These are phyloP conservation scores for Ophiostoma pallidulum DNA, from an alignment of 2,329 filamentous ascomycete species.

Conservation along the genomic window DNA sequence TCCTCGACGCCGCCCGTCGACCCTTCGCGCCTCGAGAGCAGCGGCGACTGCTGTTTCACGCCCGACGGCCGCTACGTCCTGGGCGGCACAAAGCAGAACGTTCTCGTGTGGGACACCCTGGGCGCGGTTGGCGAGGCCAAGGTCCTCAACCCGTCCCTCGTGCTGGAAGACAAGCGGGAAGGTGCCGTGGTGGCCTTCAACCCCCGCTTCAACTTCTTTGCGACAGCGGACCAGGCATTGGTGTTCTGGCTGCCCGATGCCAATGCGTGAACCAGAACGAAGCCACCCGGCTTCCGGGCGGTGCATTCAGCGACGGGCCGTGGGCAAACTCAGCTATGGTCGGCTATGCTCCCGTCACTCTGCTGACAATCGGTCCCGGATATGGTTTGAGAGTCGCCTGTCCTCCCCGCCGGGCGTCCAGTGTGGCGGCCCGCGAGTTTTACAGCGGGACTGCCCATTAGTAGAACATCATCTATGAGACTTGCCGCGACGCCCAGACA, in stretches of 20 bases:
- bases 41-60: constrained; percentile 77
- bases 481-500: too few species aligned
- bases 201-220: constrained; percentile 83
- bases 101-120: constrained; percentile 80
- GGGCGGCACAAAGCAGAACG: constrained; percentile 63
- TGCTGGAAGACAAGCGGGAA: constrained; percentile 56
- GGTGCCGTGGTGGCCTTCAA: constrained; percentile 77
- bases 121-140: constrained; percentile 45
- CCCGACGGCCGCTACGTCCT: constrained; percentile 85
- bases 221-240: constrained; percentile 77
- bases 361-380: too few species aligned
- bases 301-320: too few species aligned
- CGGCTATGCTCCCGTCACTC: too few species aligned
- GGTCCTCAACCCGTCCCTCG: constrained; percentile 52
- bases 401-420: too few species aligned
- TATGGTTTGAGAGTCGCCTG: too few species aligned
- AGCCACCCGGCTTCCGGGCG: too few species aligned
- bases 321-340: too few species aligned
- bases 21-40: constrained; percentile 40
- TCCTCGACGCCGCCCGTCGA: constrained; percentile 24
- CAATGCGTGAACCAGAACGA: too few species aligned
- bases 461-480: too few species aligned
- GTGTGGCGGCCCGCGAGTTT: too few species aligned
- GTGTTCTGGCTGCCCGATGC: constrained; percentile 66
- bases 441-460: too few species aligned